Evolutionary conservation across 805 yeast species (phyloP), one percentile per base, ranked within the genome.

Genomic region (Candida nanaspora): DNA sequence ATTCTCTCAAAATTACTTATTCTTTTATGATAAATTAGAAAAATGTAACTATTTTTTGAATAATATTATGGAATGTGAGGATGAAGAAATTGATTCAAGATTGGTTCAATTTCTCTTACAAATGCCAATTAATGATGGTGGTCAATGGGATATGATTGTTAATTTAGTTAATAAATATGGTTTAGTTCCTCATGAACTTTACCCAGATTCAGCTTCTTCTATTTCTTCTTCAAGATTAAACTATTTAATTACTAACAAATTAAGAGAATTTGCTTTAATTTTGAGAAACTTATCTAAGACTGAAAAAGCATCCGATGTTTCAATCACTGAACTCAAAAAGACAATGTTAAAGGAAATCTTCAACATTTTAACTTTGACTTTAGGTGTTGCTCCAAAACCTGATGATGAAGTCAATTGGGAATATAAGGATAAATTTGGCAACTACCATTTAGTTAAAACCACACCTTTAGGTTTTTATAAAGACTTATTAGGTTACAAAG

Each of bases 111-210:
- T 73, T 48, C 58, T 87, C 35, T 63, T 85, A 40, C 54, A 64
- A 10, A 76, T 75, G 37, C 94, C 95, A 25, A 80, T 81, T 39
- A 66, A 75, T 46, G 95, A 87, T 55, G 96, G 96, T 50, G 95
- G 96, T 41, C 95, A 87, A 63, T 86, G 86, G 78, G 85, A 83
- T 50, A 82, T 86, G 93, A 78, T 86, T 51, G 72, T 80, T 32
- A 86, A 86, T 59, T 60, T 86, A 41, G 77, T 87, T 37, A 76
- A 77, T 47, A 83, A 82, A 55, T 87, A 85, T 52, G 95, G 95
- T 26, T 61, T 84, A 39, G 83, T 87, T 39, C 96, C 96, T 33
- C 71, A 81, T 53, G 74, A 77, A 42, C 57, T 75, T 14, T 87
- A 72, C 63, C 87, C 88, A 19, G 95, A 87, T 60, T 75, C 82